phyloP scores from a whole-genome alignment of 805 yeast genomes.

The Saccharomyces eubayanus region DNA sequence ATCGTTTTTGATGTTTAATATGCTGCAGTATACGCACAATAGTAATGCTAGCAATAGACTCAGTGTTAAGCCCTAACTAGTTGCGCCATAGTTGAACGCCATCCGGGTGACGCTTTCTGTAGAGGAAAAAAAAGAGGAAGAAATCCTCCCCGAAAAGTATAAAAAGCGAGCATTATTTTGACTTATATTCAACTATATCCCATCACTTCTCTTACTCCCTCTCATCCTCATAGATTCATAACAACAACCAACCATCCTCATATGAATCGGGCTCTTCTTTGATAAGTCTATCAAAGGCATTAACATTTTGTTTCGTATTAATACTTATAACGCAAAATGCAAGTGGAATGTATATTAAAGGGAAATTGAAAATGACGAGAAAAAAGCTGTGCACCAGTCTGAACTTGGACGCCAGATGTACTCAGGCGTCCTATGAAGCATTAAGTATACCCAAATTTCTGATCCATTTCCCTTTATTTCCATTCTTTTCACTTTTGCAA shows the following conservation, averaged over 20 bases:
- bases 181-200: no score
- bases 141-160: background rate
- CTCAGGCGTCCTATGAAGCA: slow-evolving; percentile 32
- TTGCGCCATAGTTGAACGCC: background rate
- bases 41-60: background rate
- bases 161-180: slow-evolving; percentile 3
- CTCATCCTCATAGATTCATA: background rate
- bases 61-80: background rate
- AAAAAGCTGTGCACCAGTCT: slow-evolving; percentile 27
- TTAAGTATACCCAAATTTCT: slow-evolving; percentile 35
- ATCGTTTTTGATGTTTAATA: no score
- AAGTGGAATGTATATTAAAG: background rate
- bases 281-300: slow-evolving; percentile 5
- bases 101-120: background rate
- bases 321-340: background rate
- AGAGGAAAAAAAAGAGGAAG: background rate
- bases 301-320: slow-evolving; percentile 1
- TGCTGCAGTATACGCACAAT: background rate
- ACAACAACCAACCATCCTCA: background rate
- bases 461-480: slow-evolving; percentile 11
- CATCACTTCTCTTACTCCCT: no score
- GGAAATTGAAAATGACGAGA: slow-evolving; percentile 17
- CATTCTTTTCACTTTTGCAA: background rate
- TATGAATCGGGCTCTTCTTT: background rate
- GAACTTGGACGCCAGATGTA: slow-evolving; percentile 20